A percentile compares a stretch with the other conserved stretches of the same genome.
Evolutionary conservation across 1,139 yeast genomes (phyloP).

Genomic region (Kluyveromyces sp.): DNA sequence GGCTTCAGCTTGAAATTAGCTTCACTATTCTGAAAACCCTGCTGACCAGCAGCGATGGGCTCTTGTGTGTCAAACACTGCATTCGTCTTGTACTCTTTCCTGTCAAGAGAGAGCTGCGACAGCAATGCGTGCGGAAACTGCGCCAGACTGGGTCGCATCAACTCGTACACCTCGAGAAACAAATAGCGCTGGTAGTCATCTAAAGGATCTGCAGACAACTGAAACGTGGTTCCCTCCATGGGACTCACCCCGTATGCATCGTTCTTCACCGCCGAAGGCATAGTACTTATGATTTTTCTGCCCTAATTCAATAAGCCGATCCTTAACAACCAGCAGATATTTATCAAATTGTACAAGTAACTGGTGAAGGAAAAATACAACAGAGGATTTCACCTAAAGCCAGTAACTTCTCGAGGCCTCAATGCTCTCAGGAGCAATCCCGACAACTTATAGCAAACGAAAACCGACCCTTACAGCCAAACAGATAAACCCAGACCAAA

Average conservation of each 20-base stretch:
- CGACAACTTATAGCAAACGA: no score
- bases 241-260: neutral
- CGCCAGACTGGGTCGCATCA: constrained; percentile 2
- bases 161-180: constrained; percentile 10
- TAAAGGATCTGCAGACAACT: constrained; percentile 21
- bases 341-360: neutral
- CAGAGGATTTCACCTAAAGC: neutral
- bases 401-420: neutral
- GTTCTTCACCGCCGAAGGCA: neutral
- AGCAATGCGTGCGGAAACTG: constrained; percentile 5
- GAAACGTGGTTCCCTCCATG: constrained; percentile 11
- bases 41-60: neutral
- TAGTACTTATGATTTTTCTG: neutral
- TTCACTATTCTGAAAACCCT: no score
- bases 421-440: no score
- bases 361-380: neutral
- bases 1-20: no score
- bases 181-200: constrained; percentile 30
- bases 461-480: no score
- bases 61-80: neutral
- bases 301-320: no score
- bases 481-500: no score
- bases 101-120: constrained; percentile 3
- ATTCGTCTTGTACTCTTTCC: constrained; percentile 7
- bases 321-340: no score